phyloP scores from a whole-genome alignment of 164 flowering plant species.

The Stephania yunnanensis region DNA sequence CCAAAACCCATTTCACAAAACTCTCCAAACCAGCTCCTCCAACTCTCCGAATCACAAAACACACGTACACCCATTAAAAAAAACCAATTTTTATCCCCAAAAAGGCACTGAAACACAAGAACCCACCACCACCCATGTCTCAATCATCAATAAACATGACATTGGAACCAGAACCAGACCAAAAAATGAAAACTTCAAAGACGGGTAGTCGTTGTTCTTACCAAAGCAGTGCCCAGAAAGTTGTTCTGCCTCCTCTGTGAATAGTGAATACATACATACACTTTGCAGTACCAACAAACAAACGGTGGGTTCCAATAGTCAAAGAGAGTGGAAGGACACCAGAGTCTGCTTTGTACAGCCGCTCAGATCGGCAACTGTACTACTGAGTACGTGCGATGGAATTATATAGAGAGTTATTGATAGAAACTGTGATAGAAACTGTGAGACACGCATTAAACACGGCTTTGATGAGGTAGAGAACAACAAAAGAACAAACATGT shows the following conservation, averaged over 20 bases:
- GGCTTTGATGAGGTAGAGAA: background rate
- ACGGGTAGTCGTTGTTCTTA: too few species aligned
- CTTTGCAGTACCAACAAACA: too few species aligned
- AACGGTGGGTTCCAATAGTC: too few species aligned
- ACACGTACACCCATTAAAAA: background rate
- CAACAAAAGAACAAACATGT: background rate
- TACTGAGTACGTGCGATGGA: background rate
- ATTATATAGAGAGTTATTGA: background rate
- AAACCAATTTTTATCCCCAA: background rate
- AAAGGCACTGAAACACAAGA: background rate
- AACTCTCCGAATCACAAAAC: background rate
- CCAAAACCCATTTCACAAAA: too few species aligned
- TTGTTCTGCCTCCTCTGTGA: background rate
- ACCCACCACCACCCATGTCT: background rate
- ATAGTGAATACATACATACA: too few species aligned
- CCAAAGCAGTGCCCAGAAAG: background rate
- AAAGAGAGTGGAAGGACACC: background rate
- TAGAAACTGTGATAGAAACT: background rate
- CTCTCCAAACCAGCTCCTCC: too few species aligned
- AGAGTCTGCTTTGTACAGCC: background rate
- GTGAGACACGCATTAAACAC: conserved; percentile 1
- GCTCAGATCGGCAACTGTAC: background rate
- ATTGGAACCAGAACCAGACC: background rate
- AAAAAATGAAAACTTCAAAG: too few species aligned
- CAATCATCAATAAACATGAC: too few species aligned